These are phyloP conservation scores for Orbilia ellipsospora DNA, from an alignment of 2,329 filamentous ascomycete species.

Conservation along the genomic window DNA sequence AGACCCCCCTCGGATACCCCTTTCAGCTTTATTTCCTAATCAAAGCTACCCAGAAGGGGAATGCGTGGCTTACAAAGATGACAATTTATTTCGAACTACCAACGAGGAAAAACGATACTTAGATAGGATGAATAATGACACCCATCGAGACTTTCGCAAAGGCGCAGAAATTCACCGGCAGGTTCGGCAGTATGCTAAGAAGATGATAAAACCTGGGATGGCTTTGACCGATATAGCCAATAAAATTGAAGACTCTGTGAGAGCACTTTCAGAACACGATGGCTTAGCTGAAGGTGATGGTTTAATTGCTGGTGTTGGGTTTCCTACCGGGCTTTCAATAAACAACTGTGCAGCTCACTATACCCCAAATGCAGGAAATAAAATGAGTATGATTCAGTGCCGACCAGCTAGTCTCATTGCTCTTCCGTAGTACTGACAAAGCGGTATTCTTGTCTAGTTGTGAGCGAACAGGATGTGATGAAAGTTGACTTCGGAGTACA, in stretches of 20 bases:
- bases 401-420: neutral
- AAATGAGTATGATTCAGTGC: slow-evolving; percentile 64
- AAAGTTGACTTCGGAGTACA: slow-evolving; percentile 79
- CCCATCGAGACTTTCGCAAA: slow-evolving; percentile 82
- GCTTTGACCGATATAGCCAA: slow-evolving; percentile 83
- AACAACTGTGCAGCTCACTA: slow-evolving; percentile 90
- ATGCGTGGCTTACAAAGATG: slow-evolving; percentile 76
- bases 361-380: slow-evolving; percentile 88
- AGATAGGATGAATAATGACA: slow-evolving; percentile 82
- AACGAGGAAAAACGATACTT: slow-evolving; percentile 85
- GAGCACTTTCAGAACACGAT: slow-evolving; percentile 78
- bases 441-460: slow-evolving; percentile 60
- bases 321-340: slow-evolving; percentile 83
- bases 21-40: slow-evolving; percentile 79
- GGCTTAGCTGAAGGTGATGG: slow-evolving; percentile 82
- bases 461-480: slow-evolving; percentile 76
- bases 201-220: slow-evolving; percentile 83
- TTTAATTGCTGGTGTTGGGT: slow-evolving; percentile 82
- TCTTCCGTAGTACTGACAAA: neutral
- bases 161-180: slow-evolving; percentile 90
- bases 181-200: slow-evolving; percentile 84
- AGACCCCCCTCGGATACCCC: slow-evolving; percentile 77
- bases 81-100: slow-evolving; percentile 82
- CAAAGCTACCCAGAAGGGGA: slow-evolving; percentile 80
- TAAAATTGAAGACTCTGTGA: slow-evolving; percentile 85